phyloP scores from a whole-genome alignment of 1,139 yeast genomes.

The Taphrina communis region DNA sequence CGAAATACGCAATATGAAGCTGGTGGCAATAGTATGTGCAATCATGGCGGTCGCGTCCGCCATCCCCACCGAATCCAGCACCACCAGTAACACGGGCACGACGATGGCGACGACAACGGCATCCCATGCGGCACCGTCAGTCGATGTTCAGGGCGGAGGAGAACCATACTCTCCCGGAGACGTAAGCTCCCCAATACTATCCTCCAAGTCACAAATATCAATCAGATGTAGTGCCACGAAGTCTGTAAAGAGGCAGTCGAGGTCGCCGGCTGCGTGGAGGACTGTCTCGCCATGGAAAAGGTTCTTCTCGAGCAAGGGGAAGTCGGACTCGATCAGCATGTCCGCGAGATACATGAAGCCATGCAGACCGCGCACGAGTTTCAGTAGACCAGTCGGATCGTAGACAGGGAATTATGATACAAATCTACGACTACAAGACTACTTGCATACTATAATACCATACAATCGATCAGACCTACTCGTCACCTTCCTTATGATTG shows the following conservation, averaged over 20 bases:
- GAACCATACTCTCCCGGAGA: neutral
- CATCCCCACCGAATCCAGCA: neutral
- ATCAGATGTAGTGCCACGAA: neutral
- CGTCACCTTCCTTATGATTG: neutral
- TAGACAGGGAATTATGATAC: neutral
- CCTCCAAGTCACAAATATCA: too few relatives aligned
- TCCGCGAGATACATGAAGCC: neutral
- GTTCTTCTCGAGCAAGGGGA: neutral
- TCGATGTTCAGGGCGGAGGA: neutral
- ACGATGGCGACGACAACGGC: neutral
- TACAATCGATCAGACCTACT: neutral
- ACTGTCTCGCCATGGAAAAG: neutral
- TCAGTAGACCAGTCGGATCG: neutral
- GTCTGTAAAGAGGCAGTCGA: conserved; percentile 8
- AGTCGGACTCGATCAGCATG: conserved; percentile 1
- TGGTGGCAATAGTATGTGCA: too few relatives aligned
- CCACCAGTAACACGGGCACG: too few relatives aligned
- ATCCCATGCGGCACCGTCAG: neutral
- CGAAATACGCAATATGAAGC: too few relatives aligned
- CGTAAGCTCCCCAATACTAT: neutral
- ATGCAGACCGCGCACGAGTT: neutral
- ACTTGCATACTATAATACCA: neutral
- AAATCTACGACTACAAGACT: neutral
- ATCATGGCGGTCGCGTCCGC: too few relatives aligned
- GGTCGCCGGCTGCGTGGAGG: neutral